These are phyloP conservation scores for Suillus lakei DNA, from an alignment of 768 basidiomycete genomes.

Conservation along the genomic window DNA sequence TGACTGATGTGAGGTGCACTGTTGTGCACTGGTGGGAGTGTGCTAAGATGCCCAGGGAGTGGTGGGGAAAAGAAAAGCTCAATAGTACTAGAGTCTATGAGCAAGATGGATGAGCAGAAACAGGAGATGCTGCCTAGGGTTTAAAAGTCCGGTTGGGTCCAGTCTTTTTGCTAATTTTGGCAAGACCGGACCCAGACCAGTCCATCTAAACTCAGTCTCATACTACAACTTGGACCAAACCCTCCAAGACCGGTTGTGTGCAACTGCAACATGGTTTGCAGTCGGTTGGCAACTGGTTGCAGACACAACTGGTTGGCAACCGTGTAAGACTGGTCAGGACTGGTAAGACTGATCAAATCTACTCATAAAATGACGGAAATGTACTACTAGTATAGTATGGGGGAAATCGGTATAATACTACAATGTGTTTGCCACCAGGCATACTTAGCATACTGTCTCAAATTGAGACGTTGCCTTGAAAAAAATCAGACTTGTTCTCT, in stretches of 20 bases:
- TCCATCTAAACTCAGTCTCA: neutral
- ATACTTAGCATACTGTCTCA: neutral
- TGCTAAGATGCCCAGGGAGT: no score
- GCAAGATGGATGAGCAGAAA: no score
- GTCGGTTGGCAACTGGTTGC: neutral
- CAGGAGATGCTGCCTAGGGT: no score
- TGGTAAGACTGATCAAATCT: slow-evolving; percentile 1
- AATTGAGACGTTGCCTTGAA: neutral
- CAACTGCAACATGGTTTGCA: slow-evolving; percentile 1
- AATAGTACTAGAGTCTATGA: no score
- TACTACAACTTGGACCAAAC: neutral
- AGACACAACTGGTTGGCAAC: slow-evolving; percentile 4
- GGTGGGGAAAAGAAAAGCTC: no score
- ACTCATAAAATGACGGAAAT: neutral
- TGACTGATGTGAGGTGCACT: no score
- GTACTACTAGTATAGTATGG: neutral
- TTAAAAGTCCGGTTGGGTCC: slow-evolving; percentile 12
- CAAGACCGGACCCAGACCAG: slow-evolving; percentile 7
- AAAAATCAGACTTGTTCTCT: neutral
- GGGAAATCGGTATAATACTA: neutral
- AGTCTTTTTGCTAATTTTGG: slow-evolving; percentile 8
- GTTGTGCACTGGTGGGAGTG: no score
- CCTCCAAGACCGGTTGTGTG: neutral
- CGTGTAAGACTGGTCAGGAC: neutral
- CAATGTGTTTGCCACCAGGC: neutral